These are phyloP conservation scores for Galeopsis tetrahit DNA, from an alignment of 257 asterid species.

Conservation along the genomic window DNA sequence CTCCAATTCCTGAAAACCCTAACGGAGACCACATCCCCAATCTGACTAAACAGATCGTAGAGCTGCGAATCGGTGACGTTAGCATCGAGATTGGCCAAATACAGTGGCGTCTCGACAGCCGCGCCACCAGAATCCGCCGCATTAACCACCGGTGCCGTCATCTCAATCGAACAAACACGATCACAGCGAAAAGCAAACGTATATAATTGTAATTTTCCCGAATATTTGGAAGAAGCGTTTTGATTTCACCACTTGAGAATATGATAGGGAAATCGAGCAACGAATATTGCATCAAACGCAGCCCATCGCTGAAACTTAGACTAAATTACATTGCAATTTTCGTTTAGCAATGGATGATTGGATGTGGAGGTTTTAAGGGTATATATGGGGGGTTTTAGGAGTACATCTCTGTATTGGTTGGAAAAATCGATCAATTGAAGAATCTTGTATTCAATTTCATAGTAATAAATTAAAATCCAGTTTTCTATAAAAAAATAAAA, in stretches of 20 bases:
- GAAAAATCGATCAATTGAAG: too few relatives aligned
- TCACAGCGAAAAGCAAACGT: not conserved
- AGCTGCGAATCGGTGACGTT: constrained; percentile 78
- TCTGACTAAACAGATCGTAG: constrained; percentile 73
- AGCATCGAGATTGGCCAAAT: constrained; percentile 70
- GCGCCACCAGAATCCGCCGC: constrained; percentile 41
- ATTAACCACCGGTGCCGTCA: constrained; percentile 65
- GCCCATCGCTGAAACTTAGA: not conserved
- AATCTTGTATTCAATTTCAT: too few relatives aligned
- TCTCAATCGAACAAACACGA: constrained; percentile 34
- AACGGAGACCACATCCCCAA: constrained; percentile 82
- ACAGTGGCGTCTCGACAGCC: constrained; percentile 68
- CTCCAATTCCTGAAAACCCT: constrained; percentile 80
- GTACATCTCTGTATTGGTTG: too few relatives aligned
- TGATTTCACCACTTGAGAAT: not conserved
- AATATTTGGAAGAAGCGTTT: not conserved
- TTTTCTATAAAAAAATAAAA: too few relatives aligned
- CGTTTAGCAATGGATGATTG: too few relatives aligned
- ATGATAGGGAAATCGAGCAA: not conserved
- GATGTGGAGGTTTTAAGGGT: too few relatives aligned
- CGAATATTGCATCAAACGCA: not conserved
- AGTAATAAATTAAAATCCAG: too few relatives aligned
- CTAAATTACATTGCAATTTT: too few relatives aligned
- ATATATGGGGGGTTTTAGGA: too few relatives aligned
- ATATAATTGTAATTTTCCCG: not conserved